Base-by-base conservation (phyloP, 305 asterid genomes). In the Rubia peregrina region DNA sequence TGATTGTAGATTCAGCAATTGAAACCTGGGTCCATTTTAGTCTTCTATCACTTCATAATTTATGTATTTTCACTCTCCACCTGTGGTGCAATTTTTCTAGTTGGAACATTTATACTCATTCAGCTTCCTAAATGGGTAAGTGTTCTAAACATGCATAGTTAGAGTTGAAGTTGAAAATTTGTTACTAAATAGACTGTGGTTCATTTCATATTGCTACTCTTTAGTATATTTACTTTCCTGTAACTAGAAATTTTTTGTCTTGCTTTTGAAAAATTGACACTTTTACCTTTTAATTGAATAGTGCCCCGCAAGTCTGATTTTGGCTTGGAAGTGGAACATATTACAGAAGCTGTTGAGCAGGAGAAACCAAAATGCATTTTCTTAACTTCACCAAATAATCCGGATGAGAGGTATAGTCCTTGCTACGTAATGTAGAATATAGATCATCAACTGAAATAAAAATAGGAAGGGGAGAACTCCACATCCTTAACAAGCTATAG, bases 381-480 rank as follows among this genome's bases (percentile, higher is more conserved):
- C 77, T 79, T 94, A 75, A 94, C 97, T 65, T 94, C 98, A n/a
- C 97, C 98, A 56, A 91, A 94, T 84, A 94, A 94, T 81, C 98
- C 98, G 64, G 98, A 94, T 86, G 97, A 97, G 79, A 94, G 98
- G 98, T 90, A 49, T 51, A 51, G 19, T 72, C n/a, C 16, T 24
- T n/a, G 21, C 65, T 71, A 12, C 16, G 26, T 9, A 26, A 30
- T n/a, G 61, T 55, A 7, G 24, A 55, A 55, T n/a, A 55, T 30
- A 55, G 61, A n/a, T 55, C 3, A 55, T 55, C 10, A 19, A 55
- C 21, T 55, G 2, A 55, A 19, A 6, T 55, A 5, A n/a, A n/a
- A 19, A 55, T n/a, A 30, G 30, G 30, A 55, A 55, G 61, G 61
- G 24, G 24, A 46, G 14, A 6, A 16, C 7, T n/a, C 1, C n/a